Evolutionary conservation across 2,329 filamentous ascomycete species (phyloP), one percentile per base, ranked within the genome.

Genomic region (Colletotrichum endophyticum): DNA sequence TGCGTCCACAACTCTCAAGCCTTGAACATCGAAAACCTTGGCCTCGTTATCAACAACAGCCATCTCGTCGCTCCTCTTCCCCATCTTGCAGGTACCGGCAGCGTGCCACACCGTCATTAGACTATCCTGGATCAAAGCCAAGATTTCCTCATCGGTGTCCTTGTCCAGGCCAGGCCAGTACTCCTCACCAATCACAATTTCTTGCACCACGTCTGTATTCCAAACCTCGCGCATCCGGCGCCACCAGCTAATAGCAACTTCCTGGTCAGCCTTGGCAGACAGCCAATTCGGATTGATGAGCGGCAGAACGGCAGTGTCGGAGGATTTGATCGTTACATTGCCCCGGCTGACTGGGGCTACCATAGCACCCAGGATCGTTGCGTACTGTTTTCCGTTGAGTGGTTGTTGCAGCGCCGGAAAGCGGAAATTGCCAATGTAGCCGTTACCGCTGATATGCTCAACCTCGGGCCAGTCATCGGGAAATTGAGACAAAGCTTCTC

Each of bases 61-160:
- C 59, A 78, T 74, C 15, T 77, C 75, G 64, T 84, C 83, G n/a
- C 78, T 78, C 2, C 57, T 59, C 63, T 78, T 81, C 4, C 91
- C 91, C 79, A 92, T 92, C 0, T 89, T 85, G 70, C 86, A 89
- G 1, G 89, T 90, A 69, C 88, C 89, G 0, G 86, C 88, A 2
- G 89, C 88, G 80, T 93, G 91, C 63, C 70, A 76, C 75, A 92
- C 90, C 0, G 89, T 89, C 84, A 87, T 89, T 2, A 87, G 84
- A 8, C 44, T 61, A 85, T 80, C 53, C 81, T 81, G 79, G 44
- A 87, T 78, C 13, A 90, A 85, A 70, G 59, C 59, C 25, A 34
- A 32, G 19, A 62, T 62, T 32, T 89, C 80, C n/a, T 78, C 84
- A 72, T 90, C 87, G 0, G 84, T 85, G n/a, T 84, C 75, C 25